A percentile compares a stretch with the other conserved stretches of the same genome.
Evolutionary conservation across 2,329 filamentous ascomycete species (phyloP).

Genomic region (Tolypocladium ophioglossoides): DNA sequence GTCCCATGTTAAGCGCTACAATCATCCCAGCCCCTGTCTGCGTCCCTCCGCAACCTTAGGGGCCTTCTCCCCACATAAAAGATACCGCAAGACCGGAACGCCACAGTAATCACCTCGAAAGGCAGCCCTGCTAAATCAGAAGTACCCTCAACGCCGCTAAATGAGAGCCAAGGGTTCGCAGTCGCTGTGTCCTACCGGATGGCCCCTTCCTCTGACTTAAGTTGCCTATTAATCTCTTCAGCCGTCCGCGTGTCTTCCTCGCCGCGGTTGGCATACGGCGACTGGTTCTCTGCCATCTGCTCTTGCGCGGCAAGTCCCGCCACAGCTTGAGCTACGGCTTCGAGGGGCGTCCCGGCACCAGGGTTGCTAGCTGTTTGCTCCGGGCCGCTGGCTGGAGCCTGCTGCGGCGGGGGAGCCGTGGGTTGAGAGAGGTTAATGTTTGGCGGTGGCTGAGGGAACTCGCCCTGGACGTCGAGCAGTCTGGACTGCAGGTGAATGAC

Average conservation of each 20-base stretch:
- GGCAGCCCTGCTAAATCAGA: neutral
- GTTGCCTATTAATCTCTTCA: slow-evolving; percentile 44
- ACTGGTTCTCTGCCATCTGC: slow-evolving; percentile 25
- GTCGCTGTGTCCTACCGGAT: slow-evolving; percentile 8
- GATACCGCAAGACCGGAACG: neutral
- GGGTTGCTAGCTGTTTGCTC: slow-evolving; percentile 15
- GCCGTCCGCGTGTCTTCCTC: slow-evolving; percentile 35
- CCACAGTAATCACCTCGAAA: neutral
- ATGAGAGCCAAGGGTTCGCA: neutral
- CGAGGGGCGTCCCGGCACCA: slow-evolving; percentile 28
- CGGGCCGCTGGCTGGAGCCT: slow-evolving; percentile 12
- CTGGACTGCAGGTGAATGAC: slow-evolving; percentile 82
- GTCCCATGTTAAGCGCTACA: neutral
- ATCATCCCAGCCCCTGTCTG: neutral
- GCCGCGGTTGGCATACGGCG: slow-evolving; percentile 18
- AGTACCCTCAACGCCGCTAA: slow-evolving; percentile 2
- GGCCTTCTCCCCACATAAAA: neutral
- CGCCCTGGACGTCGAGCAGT: slow-evolving; percentile 71
- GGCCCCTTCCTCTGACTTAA: slow-evolving; percentile 28
- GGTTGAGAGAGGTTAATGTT: slow-evolving; percentile 56
- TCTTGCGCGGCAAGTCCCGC: slow-evolving; percentile 31
- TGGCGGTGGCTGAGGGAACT: slow-evolving; percentile 73
- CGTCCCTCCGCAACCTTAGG: neutral
- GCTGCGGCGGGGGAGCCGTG: slow-evolving; percentile 9
- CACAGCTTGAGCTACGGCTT: slow-evolving; percentile 40